Evolutionary conservation across 2,329 filamentous ascomycete genomes (phyloP), one percentile per base, ranked within the genome.

Genomic region (Xylaria sp.): DNA sequence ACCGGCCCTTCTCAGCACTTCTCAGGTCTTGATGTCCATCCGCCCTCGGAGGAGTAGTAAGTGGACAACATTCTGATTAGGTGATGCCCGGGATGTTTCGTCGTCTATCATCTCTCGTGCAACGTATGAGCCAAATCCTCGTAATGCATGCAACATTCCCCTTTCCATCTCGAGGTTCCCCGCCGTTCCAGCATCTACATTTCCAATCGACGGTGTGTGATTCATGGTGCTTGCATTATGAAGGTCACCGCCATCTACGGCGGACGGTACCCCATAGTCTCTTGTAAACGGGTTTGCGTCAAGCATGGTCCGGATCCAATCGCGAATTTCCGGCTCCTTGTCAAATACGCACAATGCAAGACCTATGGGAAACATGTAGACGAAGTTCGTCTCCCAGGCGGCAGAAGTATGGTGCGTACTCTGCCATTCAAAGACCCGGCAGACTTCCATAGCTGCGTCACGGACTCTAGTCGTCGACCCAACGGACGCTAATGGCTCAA

Each of bases 291-390:
- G 36, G 54, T 56, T 54, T 14, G 60, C 51, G 12, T 56, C 24
- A 14, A 63, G 50, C 48, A 63, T 55, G 11, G 36, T 6, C 7
- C 48, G 60, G 45, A 63, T 63, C 60, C 60, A 63, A 32, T 17
- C 9, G 42, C 24, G 60, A 34, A 6, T 50, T 12, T 42, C 48
- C 17, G 60, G 60, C 12, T 63, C 48, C 21, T 8, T 45, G n/a
- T 63, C 60, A 19, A 63, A 55, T 24, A 63, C 39, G 51, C 60
- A 54, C 36, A 63, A 34, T n/a, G 60, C 50, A 1, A 63, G 48
- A 34, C 60, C 42, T 11, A 63, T 55, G 8, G 60, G 60, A 47
- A 63, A 55, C 50, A 63, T 34, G 30, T 63, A 63, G 30, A 63
- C 34, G n/a, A 48, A 47, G 60, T 63, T 63, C 12, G 50, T 34